Conservation (phyloP, 768 basidiomycete genomes). For the Boletus rubroflammeus region DNA sequence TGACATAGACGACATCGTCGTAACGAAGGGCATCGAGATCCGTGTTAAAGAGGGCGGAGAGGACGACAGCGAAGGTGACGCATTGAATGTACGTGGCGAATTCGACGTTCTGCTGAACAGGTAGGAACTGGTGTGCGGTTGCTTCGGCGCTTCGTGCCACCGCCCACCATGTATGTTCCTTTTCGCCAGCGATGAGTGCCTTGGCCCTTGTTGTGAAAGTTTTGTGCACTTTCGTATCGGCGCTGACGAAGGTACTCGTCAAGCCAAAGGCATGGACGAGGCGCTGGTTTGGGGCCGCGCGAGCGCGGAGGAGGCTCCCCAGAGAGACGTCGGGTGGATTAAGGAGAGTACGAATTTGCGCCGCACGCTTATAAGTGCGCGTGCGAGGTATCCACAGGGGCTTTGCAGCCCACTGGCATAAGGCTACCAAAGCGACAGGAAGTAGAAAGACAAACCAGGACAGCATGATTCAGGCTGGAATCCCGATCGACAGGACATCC, state of each 20-base stretch:
- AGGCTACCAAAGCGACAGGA: not conserved
- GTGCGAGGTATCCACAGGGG: not conserved
- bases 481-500: not conserved
- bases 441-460: not conserved
- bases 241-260: constrained; percentile 53
- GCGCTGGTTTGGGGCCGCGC: constrained; percentile 21
- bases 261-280: constrained; percentile 27
- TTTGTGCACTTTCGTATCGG: constrained; percentile 29
- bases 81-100: constrained; percentile 43
- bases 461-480: constrained; percentile 1
- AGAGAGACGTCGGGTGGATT: constrained; percentile 20
- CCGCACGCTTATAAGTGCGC: constrained; percentile 8
- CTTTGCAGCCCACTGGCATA: constrained; percentile 5
- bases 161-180: constrained; percentile 10
- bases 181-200: constrained; percentile 14
- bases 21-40: constrained; percentile 28
- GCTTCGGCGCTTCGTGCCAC: constrained; percentile 16
- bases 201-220: constrained; percentile 23
- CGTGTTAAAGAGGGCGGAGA: constrained; percentile 39
- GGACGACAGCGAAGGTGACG: constrained; percentile 40
- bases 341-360: constrained; percentile 8
- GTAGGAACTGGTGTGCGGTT: constrained; percentile 13
- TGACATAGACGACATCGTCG: constrained; percentile 38
- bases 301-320: constrained; percentile 10
- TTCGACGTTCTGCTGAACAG: not conserved